These are phyloP conservation scores for Begonia loranthoides DNA, from an alignment of 306 rosid species.

Conservation along the genomic window DNA sequence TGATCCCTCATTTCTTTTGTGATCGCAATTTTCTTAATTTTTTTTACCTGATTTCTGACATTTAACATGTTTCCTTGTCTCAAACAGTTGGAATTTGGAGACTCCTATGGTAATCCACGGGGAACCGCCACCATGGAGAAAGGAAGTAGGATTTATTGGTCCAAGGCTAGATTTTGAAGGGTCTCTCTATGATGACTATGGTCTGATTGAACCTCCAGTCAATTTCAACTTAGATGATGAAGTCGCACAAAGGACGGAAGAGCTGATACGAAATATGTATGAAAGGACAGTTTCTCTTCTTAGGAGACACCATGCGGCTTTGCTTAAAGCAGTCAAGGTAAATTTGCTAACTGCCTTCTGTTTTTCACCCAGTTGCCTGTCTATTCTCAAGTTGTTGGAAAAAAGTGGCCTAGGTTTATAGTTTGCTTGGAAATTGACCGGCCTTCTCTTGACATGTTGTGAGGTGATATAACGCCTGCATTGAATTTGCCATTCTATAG, in stretches of 20 bases:
- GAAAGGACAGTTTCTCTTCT: constrained; percentile 57
- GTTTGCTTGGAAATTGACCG: too few species aligned
- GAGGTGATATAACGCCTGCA: too few species aligned
- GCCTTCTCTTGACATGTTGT: too few species aligned
- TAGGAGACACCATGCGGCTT: constrained; percentile 66
- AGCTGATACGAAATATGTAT: constrained; percentile 49
- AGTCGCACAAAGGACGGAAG: constrained; percentile 67
- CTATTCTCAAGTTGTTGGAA: too few species aligned
- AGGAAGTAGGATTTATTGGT: constrained; percentile 58
- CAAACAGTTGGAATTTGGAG: constrained; percentile 90
- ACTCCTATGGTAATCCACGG: constrained; percentile 89
- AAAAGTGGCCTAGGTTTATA: too few species aligned
- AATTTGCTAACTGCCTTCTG: constrained; percentile 2
- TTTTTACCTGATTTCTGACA: constrained; percentile 5
- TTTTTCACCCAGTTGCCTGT: too few species aligned
- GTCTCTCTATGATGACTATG: constrained; percentile 68
- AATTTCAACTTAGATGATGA: constrained; percentile 79
- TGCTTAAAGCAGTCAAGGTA: constrained; percentile 84
- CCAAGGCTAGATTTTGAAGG: constrained; percentile 96
- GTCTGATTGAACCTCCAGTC: constrained; percentile 57
- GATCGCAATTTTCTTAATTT: constrained; percentile 8
- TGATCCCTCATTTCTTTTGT: constrained; percentile 1
- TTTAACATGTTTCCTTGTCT: constrained; percentile 1
- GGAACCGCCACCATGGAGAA: constrained; percentile 93
- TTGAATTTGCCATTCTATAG: too few species aligned